A percentile compares a stretch with the other conserved stretches of the same genome.
Evolutionary conservation across 768 basidiomycete species (phyloP).

Genomic region (Fomitopsis pulvina): DNA sequence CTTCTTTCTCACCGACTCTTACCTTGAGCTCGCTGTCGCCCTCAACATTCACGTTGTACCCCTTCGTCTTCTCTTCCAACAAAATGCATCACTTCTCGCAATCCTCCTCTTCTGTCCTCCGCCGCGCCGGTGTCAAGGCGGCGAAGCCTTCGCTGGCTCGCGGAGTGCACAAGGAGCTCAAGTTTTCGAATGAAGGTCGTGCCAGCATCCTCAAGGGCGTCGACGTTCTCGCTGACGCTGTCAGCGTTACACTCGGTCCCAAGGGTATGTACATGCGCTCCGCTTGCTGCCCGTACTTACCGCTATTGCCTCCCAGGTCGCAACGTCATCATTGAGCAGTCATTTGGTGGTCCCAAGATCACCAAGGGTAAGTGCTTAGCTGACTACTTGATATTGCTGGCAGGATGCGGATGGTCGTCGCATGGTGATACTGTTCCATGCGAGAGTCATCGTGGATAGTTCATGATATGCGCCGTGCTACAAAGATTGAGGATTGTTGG

Average conservation of each 20-base stretch:
- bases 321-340: slow-evolving; percentile 97
- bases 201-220: slow-evolving; percentile 93
- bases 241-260: slow-evolving; percentile 92
- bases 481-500: too few relatives aligned
- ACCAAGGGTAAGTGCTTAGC: slow-evolving; percentile 68
- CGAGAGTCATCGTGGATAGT: too few relatives aligned
- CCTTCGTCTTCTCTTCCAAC: background rate
- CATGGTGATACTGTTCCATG: too few relatives aligned
- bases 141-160: slow-evolving; percentile 50
- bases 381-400: too few relatives aligned
- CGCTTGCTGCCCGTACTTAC: slow-evolving; percentile 11
- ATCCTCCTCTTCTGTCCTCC: slow-evolving; percentile 60
- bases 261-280: slow-evolving; percentile 54
- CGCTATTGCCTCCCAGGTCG: slow-evolving; percentile 45
- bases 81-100: slow-evolving; percentile 69
- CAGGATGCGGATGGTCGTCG: too few relatives aligned
- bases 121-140: slow-evolving; percentile 56
- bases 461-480: too few relatives aligned
- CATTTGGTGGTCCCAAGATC: slow-evolving; percentile 87
- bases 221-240: slow-evolving; percentile 94
- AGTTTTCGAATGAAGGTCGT: slow-evolving; percentile 93
- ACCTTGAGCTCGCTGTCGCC: slow-evolving; percentile 10
- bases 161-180: slow-evolving; percentile 92
- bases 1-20: slow-evolving; percentile 11
- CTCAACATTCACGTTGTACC: slow-evolving; percentile 4